phyloP scores from a whole-genome alignment of 495 filamentous ascomycete genomes.

The Neurospora sp. region DNA sequence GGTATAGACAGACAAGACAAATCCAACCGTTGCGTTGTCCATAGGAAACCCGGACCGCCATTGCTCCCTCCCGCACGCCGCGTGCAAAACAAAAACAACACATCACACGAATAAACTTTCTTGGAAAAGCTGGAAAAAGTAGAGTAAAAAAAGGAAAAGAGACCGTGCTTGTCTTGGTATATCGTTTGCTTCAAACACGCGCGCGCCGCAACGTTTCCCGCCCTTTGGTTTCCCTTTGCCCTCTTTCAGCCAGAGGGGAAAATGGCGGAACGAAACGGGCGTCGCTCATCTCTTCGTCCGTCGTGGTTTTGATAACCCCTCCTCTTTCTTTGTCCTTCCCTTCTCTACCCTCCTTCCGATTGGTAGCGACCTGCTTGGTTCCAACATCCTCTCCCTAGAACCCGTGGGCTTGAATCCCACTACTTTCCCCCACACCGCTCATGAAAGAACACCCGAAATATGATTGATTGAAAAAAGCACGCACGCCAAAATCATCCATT shows the following conservation, averaged over 20 bases:
- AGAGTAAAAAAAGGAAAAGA: conserved; percentile 1
- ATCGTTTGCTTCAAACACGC: conserved; percentile 1
- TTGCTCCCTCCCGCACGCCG: neutral
- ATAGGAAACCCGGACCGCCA: neutral
- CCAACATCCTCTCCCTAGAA: neutral
- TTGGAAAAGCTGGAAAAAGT: neutral
- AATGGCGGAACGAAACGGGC: neutral
- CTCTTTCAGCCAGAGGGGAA: neutral
- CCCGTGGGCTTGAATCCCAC: neutral
- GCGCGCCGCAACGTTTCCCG: neutral
- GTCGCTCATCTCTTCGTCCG: conserved; percentile 1
- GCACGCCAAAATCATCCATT: neutral
- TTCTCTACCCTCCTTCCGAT: neutral
- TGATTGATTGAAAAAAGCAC: neutral
- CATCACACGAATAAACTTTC: neutral
- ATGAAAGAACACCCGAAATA: neutral
- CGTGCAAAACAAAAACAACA: neutral
- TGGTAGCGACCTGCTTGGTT: neutral
- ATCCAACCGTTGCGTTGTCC: neutral
- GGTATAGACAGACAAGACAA: neutral
- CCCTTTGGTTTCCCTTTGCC: neutral
- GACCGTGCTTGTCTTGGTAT: conserved; percentile 4
- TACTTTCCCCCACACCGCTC: neutral
- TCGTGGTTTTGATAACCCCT: conserved; percentile 1
- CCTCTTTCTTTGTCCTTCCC: neutral